phyloP scores from a whole-genome alignment of 345 rosid species.

The Lepidium didymum region DNA sequence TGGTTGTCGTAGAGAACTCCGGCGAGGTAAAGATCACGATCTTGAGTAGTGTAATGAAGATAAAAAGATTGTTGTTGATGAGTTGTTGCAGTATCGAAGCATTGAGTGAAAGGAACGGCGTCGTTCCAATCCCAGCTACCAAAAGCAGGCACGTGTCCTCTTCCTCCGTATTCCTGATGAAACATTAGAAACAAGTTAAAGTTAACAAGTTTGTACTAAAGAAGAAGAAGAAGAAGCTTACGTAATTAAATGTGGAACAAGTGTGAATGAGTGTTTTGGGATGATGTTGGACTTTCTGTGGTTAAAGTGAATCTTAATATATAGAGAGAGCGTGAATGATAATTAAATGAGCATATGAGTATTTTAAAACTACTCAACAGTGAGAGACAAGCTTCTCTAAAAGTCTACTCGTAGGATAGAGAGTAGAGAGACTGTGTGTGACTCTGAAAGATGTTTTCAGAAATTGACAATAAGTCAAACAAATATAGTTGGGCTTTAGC shows the following conservation, averaged over 20 bases:
- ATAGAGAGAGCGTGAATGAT: background rate
- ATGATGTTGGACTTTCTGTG: conserved; percentile 3
- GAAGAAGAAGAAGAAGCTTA: conserved; percentile 11
- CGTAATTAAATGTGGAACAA: conserved; percentile 21
- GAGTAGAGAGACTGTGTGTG: conserved; percentile 1
- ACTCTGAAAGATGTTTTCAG: background rate
- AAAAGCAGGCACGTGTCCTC: conserved; percentile 83
- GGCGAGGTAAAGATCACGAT: conserved; percentile 84
- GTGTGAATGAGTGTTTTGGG: background rate
- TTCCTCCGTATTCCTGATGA: conserved; percentile 30
- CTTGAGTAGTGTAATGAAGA: conserved; percentile 50
- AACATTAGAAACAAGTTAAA: background rate
- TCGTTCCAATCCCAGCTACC: conserved; percentile 99
- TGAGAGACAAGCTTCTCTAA: conserved; percentile 5
- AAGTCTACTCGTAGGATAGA: conserved; percentile 23
- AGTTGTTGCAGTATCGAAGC: conserved; percentile 77
- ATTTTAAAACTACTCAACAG: background rate
- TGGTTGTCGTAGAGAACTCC: conserved; percentile 82
- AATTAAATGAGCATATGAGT: conserved; percentile 7
- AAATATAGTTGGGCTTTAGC: background rate
- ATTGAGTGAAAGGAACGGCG: conserved; percentile 78
- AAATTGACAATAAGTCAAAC: too few relatives aligned
- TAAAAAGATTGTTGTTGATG: conserved; percentile 56
- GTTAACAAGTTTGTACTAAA: background rate
- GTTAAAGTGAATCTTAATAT: conserved; percentile 10